phyloP scores from a whole-genome alignment of 164 flowering plant genomes.

The Vitis amurensis region DNA sequence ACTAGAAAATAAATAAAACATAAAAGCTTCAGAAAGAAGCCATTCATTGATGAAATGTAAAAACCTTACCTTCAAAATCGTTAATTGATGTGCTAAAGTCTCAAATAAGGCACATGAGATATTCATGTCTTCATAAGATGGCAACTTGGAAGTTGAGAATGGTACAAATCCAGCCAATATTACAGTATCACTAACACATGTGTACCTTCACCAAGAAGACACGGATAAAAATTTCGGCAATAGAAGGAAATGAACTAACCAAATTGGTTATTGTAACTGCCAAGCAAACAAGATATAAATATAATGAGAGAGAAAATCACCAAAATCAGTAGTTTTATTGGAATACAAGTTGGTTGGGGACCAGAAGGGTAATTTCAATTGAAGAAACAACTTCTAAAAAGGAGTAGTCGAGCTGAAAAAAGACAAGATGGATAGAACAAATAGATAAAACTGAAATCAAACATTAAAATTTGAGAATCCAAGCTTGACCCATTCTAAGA shows the following conservation, averaged over 20 bases:
- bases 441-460: too few relatives aligned
- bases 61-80: constrained; percentile 40
- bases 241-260: neutral
- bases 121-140: constrained; percentile 33
- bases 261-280: too few relatives aligned
- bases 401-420: too few relatives aligned
- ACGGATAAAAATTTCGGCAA: neutral
- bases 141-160: constrained; percentile 46
- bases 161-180: constrained; percentile 47
- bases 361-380: too few relatives aligned
- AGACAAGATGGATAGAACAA: too few relatives aligned
- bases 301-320: neutral
- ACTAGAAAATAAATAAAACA: neutral
- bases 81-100: constrained; percentile 16
- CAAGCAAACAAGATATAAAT: too few relatives aligned
- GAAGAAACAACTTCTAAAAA: too few relatives aligned
- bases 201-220: constrained; percentile 39
- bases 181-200: constrained; percentile 57
- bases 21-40: neutral
- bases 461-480: too few relatives aligned
- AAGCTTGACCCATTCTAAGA: too few relatives aligned
- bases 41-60: neutral
- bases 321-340: neutral
- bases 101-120: constrained; percentile 24
- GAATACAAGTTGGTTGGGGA: too few relatives aligned